Base-by-base conservation (phyloP, 345 rosid species). In the Sisymbrium irio region DNA sequence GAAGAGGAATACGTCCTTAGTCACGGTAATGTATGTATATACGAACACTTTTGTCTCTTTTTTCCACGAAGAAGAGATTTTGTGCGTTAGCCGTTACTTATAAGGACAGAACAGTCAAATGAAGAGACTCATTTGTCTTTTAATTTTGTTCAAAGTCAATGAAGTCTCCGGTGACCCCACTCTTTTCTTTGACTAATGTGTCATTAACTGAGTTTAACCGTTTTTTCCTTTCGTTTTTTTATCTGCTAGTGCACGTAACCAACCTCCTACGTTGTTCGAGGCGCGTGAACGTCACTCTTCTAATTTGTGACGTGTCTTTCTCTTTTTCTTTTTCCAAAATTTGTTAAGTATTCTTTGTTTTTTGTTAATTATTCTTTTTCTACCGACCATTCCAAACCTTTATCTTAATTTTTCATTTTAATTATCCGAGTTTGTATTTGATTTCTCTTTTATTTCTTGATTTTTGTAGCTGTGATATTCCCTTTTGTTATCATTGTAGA, bases 241-340 rank as follows among this genome's bases (percentile, higher is more conserved):
- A n/a, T 67, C 30, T 59, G 25, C 60, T 25, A 51, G 6, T 51
- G 62, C 32, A 61, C 60, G 76, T 72, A 62, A 51, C 53, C 62
- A 50, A 51, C 53, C 62, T 72, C 12, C 46, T 39, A 62, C 33
- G 54, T 51, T 65, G 14, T 13, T 47, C 44, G 0, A 40, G 27
- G n/a, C 79, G 69, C 78, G 78, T 60, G 27, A 75, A 50, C 46
- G 5, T 51, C 69, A 49, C 46, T 50, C 47, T 75, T 67, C 30
- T 15, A 19, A 5, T 14, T 59, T n/a, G 19, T 37, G 19, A 67
- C 74, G 69, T 67, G 79, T 61, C 56, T 57, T 14, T 56, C 45
- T 54, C 22, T 30, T 7, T 12, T 11, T 6, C 2, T 9, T 15
- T 9, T 32, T 12, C 51, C 28, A 30, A 39, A 10, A 27, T 56